Base-by-base conservation (phyloP, 2,329 filamentous ascomycete genomes). In the Rhynchosporium graminicola region DNA sequence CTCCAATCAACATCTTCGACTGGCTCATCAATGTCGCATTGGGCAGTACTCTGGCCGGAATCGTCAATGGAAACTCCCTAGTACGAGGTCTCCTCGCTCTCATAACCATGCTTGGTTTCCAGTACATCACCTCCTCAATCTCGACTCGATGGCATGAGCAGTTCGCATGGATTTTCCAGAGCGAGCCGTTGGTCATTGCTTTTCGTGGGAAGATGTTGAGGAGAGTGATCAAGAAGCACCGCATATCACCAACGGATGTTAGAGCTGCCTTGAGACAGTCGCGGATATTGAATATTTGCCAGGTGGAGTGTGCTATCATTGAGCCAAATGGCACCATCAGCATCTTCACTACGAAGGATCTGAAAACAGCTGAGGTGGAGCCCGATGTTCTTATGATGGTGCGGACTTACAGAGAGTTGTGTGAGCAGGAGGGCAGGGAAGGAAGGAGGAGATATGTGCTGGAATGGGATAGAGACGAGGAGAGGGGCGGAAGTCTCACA, bases 1-100 rank as follows among this genome's bases (percentile, higher is more conserved):
- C 59, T 3, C 59, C 59, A 13, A 61, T 61, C 33, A 61, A 50
- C 31, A 50, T 61, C 29, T 61, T 61, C 51, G 59, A 61, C 59
- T 61, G 50, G 50, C 7, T 61, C 13, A 48, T 61, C 50, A 48
- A 61, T 29, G 51, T 61, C 20, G 59, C 59, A 3, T 40, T 61
- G 5, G 59, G 59, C 3, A 55, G 48, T 38, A 61, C 59, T 36
- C 50, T 61, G 50, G 59, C 59, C 20, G 59, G 59, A 12, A 61
- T 61, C 9, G 51, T 61, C 15, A 61, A 61, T 29, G 59, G 59
- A 7, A 61, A 61, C 33, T 61, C 59, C 5, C 52, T 61, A 13
- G 51, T 57, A 20, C 59, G 59, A 4, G 51, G 59, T 8, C 52
- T 57, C n/a, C 51, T 61, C 42, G 59, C 59, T 3, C 51, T 61